Base-by-base conservation (phyloP, 805 yeast species). In the Saccharomycopsis schoenii region DNA sequence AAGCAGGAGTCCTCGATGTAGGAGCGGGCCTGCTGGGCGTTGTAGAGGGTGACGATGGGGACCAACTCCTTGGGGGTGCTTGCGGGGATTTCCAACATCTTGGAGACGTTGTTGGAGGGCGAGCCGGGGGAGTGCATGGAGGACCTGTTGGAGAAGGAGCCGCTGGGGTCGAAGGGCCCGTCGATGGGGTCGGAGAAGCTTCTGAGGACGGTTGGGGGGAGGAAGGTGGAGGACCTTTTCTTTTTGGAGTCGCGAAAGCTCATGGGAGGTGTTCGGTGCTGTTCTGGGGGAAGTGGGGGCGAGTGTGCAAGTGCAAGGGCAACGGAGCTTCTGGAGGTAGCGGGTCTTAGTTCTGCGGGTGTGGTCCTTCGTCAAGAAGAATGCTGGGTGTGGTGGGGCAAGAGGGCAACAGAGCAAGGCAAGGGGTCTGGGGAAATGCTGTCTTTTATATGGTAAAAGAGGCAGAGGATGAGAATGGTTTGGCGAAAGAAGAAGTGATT, bases 21-120 rank as follows among this genome's bases (percentile, higher is more conserved):
- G 8, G 81, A 76, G 56, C 96, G 77, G 25, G 83, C 77, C 64
- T 83, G 82, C 68, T 89, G 96, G 19, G 91, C 84, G 55, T 81
- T 80, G 60, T 88, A 76, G 65, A 89, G 76, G 21, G 89, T 84
- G 43, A 89, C 80, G 11, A 88, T 79, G 0, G 96, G 96, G 15
- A 83, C 72, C 68, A 89, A 76, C 68, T 88, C 93, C 15, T 82
- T 81, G 0, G 91, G 88, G 17, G 59, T 58, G 40, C 39, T 43
- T 14, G 59, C 55, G n/a, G 64, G 65, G 34, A 62, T 62, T 15
- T 60, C 62, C 29, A 62, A 42, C 34, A 60, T 39, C 37, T 58
- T 62, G 14, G 39, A 19, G 55, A 61, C 59, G 40, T 60, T 58
- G 34, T 47, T 47, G 2, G 52, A 12, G 14, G 52, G 34, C 15